phyloP scores from a whole-genome alignment of 352 stramenopile species.

The Phytophthora idaei region DNA sequence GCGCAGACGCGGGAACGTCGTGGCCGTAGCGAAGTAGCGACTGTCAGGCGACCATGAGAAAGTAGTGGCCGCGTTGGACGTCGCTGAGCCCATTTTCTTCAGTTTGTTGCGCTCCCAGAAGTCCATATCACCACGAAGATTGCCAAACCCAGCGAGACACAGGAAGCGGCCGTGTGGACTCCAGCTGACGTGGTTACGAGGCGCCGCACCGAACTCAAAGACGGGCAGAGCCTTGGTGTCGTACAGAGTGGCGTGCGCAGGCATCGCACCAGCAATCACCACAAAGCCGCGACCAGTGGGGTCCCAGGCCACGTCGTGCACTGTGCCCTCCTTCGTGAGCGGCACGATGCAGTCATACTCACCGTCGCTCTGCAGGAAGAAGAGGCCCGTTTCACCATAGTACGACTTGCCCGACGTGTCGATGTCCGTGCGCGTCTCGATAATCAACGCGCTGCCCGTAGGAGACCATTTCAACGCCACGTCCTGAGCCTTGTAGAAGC shows the following conservation, averaged over 20 bases:
- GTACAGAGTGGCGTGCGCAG: constrained; percentile 95
- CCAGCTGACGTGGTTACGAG: constrained; percentile 96
- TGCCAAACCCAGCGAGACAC: constrained; percentile 95
- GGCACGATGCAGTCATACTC: constrained; percentile 92
- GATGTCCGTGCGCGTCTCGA: constrained; percentile 92
- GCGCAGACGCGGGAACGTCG: constrained; percentile 97
- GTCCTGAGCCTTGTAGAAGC: constrained; percentile 92
- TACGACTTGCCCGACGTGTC: constrained; percentile 96
- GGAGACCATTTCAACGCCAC: constrained; percentile 91
- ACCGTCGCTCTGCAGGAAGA: constrained; percentile 93
- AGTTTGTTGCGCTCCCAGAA: constrained; percentile 96
- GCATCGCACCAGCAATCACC: constrained; percentile 96
- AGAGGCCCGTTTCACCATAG: constrained; percentile 97
- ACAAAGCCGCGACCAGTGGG: constrained; percentile 92
- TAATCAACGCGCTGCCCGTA: constrained; percentile 84
- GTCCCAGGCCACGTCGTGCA: constrained; percentile 96
- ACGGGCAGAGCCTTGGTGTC: constrained; percentile 94
- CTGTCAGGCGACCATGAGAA: constrained; percentile 95
- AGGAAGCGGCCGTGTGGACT: constrained; percentile 97
- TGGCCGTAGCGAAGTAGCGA: constrained; percentile 95
- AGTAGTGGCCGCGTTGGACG: constrained; percentile 79
- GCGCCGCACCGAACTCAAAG: constrained; percentile 96
- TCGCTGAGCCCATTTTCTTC: constrained; percentile 92
- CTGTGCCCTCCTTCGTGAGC: constrained; percentile 89
- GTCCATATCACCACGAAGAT: constrained; percentile 96